phyloP scores from a whole-genome alignment of 345 rosid species.

The Acer yangbiense region DNA sequence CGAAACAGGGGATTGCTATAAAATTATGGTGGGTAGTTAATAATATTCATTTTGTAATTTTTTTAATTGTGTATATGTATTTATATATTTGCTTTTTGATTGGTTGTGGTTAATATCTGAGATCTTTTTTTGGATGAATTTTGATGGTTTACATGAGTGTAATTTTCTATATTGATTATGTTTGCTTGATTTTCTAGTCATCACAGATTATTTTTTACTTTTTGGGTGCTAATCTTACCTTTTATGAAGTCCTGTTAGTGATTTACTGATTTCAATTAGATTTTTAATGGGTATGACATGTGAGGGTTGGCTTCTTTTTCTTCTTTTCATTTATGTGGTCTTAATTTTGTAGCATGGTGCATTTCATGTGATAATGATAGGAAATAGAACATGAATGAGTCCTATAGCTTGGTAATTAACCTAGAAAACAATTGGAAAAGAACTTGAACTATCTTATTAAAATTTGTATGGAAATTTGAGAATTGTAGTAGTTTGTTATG shows the following conservation, averaged over 20 bases:
- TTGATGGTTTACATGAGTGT: background rate
- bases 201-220: background rate
- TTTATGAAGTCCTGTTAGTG: background rate
- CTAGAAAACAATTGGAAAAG: background rate
- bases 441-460: background rate
- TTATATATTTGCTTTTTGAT: background rate
- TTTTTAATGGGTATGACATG: background rate
- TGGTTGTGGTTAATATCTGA: background rate
- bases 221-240: background rate
- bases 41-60: background rate
- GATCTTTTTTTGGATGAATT: conserved; percentile 12
- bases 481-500: background rate
- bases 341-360: background rate
- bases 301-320: background rate
- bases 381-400: background rate
- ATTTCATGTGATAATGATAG: conserved; percentile 14
- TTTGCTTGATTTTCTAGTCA: background rate
- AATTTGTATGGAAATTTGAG: background rate
- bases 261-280: background rate
- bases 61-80: background rate
- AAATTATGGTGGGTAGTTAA: background rate
- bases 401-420: conserved; percentile 3
- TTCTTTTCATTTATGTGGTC: background rate
- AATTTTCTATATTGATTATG: background rate
- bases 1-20: background rate